phyloP scores from a whole-genome alignment of 2,329 filamentous ascomycete genomes.

The Claviceps cyperi region DNA sequence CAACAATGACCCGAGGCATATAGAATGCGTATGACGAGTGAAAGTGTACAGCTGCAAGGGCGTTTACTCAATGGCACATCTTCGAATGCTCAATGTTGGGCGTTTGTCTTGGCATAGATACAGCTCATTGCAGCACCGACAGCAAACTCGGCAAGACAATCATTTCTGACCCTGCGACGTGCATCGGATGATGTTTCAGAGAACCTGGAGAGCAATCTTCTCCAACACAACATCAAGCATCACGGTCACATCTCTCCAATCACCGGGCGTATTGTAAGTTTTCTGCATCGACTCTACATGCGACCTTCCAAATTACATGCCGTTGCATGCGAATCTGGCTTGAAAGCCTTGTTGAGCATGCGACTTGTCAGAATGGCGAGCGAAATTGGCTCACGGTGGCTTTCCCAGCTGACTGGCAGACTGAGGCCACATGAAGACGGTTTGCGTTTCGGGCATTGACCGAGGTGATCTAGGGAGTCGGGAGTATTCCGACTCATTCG shows the following conservation, averaged over 20 bases:
- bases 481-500: too few relatives aligned
- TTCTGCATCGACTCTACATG: too few relatives aligned
- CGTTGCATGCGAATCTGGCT: background rate
- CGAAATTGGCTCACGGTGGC: background rate
- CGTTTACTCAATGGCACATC: too few relatives aligned
- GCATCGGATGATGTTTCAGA: background rate
- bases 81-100: too few relatives aligned
- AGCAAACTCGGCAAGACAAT: background rate
- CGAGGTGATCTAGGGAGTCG: background rate
- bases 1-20: too few relatives aligned
- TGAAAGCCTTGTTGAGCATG: background rate
- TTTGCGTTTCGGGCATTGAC: background rate
- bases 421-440: background rate
- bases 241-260: conserved; percentile 4
- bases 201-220: conserved; percentile 1
- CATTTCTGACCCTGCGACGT: background rate
- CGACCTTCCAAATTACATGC: too few relatives aligned
- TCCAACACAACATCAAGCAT: conserved; percentile 8
- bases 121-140: too few relatives aligned
- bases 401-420: background rate
- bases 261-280: conserved; percentile 6
- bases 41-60: too few relatives aligned
- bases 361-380: background rate
- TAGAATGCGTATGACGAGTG: too few relatives aligned
- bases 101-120: too few relatives aligned